Percentiles rank a stretch among this genome's conserved stretches.
Evolutionary conservation across 805 yeast species (phyloP).

Genomic region (Candida ficus): DNA sequence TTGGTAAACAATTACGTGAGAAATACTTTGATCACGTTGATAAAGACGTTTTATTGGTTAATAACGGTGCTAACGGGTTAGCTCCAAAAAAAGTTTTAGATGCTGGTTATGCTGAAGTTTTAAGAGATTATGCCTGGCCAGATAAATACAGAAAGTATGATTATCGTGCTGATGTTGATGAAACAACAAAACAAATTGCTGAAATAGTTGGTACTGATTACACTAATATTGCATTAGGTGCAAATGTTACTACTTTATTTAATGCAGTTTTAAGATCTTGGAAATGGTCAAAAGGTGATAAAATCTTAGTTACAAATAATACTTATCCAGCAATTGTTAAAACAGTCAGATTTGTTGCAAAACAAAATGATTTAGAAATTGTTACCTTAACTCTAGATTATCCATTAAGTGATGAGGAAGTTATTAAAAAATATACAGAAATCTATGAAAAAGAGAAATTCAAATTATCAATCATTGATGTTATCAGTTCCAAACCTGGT

Average conservation of each 20-base stretch:
- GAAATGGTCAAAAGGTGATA: conserved; percentile 42
- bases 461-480: conserved; percentile 48
- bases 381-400: conserved; percentile 36
- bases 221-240: conserved; percentile 42
- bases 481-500: conserved; percentile 63
- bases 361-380: conserved; percentile 28
- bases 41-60: conserved; percentile 37
- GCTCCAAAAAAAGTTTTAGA: conserved; percentile 43
- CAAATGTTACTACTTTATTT: conserved; percentile 53
- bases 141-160: conserved; percentile 37
- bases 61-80: conserved; percentile 59
- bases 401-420: conserved; percentile 40
- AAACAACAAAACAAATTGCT: conserved; percentile 33
- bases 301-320: conserved; percentile 29
- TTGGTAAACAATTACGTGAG: conserved; percentile 2
- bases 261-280: conserved; percentile 48
- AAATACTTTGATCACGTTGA: conserved; percentile 34
- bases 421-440: conserved; percentile 30
- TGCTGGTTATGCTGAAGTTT: conserved; percentile 25
- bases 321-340: conserved; percentile 10
- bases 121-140: conserved; percentile 33
- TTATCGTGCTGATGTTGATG: conserved; percentile 25
- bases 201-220: conserved; percentile 40
- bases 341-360: conserved; percentile 18
- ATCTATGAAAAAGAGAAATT: conserved; percentile 24